These are phyloP conservation scores for Neurospora sp. DNA, from an alignment of 495 filamentous ascomycete genomes.

Conservation along the genomic window DNA sequence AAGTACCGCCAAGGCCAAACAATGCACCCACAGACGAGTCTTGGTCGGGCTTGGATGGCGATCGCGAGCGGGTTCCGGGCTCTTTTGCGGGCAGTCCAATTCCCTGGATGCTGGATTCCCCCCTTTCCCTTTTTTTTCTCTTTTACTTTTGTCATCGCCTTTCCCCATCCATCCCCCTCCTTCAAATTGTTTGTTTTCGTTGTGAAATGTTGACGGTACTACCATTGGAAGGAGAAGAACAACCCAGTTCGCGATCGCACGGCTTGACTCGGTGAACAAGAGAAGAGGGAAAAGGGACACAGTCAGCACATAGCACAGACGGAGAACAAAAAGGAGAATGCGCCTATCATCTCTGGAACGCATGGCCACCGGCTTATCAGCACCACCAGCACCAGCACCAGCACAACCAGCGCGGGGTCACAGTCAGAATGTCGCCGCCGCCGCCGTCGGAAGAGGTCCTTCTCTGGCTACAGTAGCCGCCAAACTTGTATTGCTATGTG, in stretches of 20 bases:
- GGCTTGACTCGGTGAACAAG: not conserved
- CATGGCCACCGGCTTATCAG: not conserved
- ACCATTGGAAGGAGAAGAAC: not conserved
- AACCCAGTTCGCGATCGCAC: not conserved
- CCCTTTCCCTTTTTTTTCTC: not conserved
- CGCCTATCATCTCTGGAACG: not conserved
- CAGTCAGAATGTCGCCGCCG: not conserved
- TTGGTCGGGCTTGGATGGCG: not conserved
- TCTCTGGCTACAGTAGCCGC: not conserved
- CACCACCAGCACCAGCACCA: not conserved
- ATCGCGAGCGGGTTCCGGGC: not conserved
- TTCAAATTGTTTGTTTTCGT: not conserved
- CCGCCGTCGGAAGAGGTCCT: not conserved
- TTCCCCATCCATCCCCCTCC: not conserved
- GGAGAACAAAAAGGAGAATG: not conserved
- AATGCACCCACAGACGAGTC: not conserved
- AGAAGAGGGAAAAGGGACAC: not conserved
- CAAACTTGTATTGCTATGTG: not conserved
- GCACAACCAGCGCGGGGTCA: not conserved
- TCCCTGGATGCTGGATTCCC: not conserved
- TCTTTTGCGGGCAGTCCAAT: not conserved
- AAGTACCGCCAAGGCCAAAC: not conserved
- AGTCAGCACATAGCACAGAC: not conserved
- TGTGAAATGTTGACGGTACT: not conserved
- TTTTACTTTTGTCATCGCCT: not conserved